Percentiles rank a stretch among this genome's conserved stretches.
Evolutionary conservation across 306 rosid species (phyloP).

Genomic region (Lotus japonicus): DNA sequence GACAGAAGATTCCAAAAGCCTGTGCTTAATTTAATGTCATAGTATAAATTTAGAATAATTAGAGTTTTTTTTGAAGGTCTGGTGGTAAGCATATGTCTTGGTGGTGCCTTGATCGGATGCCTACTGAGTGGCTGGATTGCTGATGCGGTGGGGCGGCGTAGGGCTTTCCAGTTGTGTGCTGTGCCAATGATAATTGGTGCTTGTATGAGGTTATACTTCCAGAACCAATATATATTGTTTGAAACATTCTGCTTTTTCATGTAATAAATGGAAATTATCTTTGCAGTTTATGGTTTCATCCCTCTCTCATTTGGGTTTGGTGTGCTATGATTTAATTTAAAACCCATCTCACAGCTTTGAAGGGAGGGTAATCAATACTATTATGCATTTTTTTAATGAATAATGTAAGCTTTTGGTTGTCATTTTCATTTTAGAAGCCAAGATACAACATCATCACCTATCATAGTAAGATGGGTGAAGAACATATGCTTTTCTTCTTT

Average conservation of each 20-base stretch:
- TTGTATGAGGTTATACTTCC: constrained; percentile 58
- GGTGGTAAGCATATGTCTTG: constrained; percentile 94
- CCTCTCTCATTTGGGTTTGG: constrained; percentile 3
- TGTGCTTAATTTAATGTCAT: constrained; percentile 10
- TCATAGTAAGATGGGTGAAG: not conserved
- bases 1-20: constrained; percentile 6
- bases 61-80: constrained; percentile 52
- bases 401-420: not conserved
- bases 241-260: not conserved
- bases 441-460: too few relatives aligned
- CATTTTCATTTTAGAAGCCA: too few relatives aligned
- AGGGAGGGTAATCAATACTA: not conserved
- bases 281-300: not conserved
- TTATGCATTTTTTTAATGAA: not conserved
- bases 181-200: constrained; percentile 93
- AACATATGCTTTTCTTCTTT: constrained; percentile 13
- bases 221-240: constrained; percentile 8
- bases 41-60: constrained; percentile 7
- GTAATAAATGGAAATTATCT: not conserved
- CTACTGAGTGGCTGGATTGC: constrained; percentile 91
- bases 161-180: constrained; percentile 85
- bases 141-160: constrained; percentile 94
- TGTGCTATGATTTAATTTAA: not conserved
- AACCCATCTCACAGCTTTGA: not conserved
- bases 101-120: constrained; percentile 89